Conservation (phyloP, 176 grass and related monocot species). For the Bothriochloa decipiens region DNA sequence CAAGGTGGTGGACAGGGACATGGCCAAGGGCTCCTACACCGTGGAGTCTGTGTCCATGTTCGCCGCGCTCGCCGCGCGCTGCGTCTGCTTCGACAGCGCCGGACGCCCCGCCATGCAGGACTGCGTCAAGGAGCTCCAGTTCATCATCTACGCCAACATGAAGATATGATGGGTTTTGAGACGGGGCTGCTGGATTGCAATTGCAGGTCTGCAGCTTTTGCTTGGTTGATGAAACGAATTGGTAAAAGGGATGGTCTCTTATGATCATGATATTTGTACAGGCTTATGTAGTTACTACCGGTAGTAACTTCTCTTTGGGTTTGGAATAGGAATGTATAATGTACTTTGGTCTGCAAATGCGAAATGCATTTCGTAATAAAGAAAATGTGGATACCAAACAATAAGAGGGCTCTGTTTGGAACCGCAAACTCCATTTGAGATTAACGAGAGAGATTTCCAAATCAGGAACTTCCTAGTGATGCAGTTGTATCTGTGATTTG, state of each 20-base stretch:
- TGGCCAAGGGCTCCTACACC: conserved; percentile 73
- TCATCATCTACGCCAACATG: conserved; percentile 90
- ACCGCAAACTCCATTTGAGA: neutral
- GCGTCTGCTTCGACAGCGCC: conserved; percentile 78
- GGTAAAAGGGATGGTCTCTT: neutral
- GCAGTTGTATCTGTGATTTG: neutral
- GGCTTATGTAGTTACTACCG: neutral
- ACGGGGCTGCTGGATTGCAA: neutral
- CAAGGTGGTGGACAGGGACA: conserved; percentile 84
- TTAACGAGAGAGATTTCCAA: neutral
- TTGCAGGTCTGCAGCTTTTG: conserved; percentile 12
- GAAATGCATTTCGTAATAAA: neutral
- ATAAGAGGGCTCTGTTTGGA: neutral
- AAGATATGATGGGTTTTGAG: conserved; percentile 53
- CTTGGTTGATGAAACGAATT: neutral
- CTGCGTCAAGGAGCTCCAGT: conserved; percentile 87
- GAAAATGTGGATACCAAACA: neutral
- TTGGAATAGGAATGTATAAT: neutral
- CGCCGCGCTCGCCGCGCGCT: conserved; percentile 77
- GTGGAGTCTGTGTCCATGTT: conserved; percentile 74
- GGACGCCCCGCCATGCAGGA: conserved; percentile 77
- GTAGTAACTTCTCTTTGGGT: conserved; percentile 22
- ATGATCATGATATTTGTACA: conserved; percentile 27
- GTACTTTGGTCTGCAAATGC: neutral
- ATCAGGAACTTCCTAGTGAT: neutral